These are phyloP conservation scores for Cyclotella atomus DNA, from an alignment of 108 stramenopile genomes.

Conservation along the genomic window DNA sequence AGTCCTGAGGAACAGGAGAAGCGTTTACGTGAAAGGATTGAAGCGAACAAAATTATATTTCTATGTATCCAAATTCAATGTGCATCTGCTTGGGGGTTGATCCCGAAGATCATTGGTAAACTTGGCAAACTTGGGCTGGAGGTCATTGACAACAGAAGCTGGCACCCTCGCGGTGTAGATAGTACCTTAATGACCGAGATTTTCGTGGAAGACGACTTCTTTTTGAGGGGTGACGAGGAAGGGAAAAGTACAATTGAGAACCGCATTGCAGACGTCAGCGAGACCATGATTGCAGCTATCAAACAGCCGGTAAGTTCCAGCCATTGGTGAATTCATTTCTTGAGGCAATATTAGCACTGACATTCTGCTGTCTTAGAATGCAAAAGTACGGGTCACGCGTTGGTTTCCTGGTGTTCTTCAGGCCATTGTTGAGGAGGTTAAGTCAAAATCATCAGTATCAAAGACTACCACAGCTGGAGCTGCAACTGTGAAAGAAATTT, in stretches of 20 bases:
- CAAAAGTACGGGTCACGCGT: slow-evolving; percentile 74
- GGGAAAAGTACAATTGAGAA: slow-evolving; percentile 50
- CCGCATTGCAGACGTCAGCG: slow-evolving; percentile 52
- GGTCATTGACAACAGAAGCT: slow-evolving; percentile 80
- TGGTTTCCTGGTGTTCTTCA: slow-evolving; percentile 82
- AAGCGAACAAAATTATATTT: slow-evolving; percentile 60
- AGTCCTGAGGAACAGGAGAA: slow-evolving; percentile 63
- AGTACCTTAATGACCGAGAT: slow-evolving; percentile 79
- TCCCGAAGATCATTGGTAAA: slow-evolving; percentile 61
- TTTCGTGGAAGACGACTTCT: slow-evolving; percentile 59
- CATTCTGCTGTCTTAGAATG: slow-evolving; percentile 27
- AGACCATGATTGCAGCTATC: slow-evolving; percentile 46
- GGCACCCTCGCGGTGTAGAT: slow-evolving; percentile 76
- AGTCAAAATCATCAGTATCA: slow-evolving; percentile 40
- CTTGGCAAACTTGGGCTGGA: slow-evolving; percentile 61
- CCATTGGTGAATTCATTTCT: too few relatives aligned
- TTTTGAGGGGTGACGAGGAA: slow-evolving; percentile 17
- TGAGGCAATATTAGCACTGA: too few relatives aligned
- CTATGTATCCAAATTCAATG: slow-evolving; percentile 79
- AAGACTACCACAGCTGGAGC: neutral
- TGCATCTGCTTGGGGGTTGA: slow-evolving; percentile 68
- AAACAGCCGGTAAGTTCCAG: slow-evolving; percentile 59
- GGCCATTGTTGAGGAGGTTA: slow-evolving; percentile 65
- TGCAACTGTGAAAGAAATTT: slow-evolving; percentile 42
- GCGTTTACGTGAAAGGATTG: slow-evolving; percentile 19